phyloP scores from a whole-genome alignment of 345 rosid species.

The Eucalyptus erythrocorys region DNA sequence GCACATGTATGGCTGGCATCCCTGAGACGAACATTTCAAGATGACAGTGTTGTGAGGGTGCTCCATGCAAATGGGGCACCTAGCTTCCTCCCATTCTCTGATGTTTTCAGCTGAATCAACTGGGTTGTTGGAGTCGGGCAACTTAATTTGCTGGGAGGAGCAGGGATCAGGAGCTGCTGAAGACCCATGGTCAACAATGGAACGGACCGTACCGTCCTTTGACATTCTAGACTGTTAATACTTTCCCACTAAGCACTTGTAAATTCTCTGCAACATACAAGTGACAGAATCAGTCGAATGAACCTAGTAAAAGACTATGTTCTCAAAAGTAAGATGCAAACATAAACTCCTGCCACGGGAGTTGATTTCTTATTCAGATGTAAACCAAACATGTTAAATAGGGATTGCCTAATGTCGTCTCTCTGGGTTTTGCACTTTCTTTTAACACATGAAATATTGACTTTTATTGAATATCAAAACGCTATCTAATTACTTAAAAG shows the following conservation, averaged over 20 bases:
- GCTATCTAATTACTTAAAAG: not conserved
- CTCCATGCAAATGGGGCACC: conserved; percentile 71
- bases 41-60: conserved; percentile 69
- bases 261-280: not conserved
- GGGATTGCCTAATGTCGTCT: not conserved
- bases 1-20: conserved; percentile 66
- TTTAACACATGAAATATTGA: not conserved
- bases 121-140: not conserved
- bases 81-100: conserved; percentile 53
- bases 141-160: conserved; percentile 15
- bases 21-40: conserved; percentile 45
- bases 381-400: not conserved
- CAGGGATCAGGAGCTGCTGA: conserved; percentile 41
- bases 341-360: not conserved
- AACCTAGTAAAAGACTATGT: not conserved
- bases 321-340: not conserved
- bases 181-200: conserved; percentile 8
- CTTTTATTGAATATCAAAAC: not conserved
- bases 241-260: not conserved
- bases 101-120: conserved; percentile 12
- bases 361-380: not conserved
- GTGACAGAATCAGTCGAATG: not conserved
- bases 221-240: conserved; percentile 13
- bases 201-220: conserved; percentile 24
- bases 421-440: not conserved